Conservation (phyloP, 2,329 filamentous ascomycete genomes). For the Coniochaeta sp. region DNA sequence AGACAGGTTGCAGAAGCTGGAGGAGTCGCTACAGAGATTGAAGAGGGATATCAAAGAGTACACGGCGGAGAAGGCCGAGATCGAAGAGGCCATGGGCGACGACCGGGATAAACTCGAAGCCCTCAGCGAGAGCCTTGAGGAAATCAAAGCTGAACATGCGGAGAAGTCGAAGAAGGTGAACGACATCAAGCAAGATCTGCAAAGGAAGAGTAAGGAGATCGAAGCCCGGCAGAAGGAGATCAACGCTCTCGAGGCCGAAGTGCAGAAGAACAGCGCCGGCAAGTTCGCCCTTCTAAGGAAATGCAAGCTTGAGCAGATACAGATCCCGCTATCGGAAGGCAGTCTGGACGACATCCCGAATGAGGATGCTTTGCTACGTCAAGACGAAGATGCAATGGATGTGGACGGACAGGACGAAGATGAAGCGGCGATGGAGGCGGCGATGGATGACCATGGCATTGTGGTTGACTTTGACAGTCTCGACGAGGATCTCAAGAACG, state of each 20-base stretch:
- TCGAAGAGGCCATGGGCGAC: conserved; percentile 65
- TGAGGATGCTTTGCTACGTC: conserved; percentile 69
- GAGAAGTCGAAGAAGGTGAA: conserved; percentile 65
- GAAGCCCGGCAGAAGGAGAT: conserved; percentile 68
- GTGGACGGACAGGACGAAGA: conserved; percentile 64
- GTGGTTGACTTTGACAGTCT: conserved; percentile 77
- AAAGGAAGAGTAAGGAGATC: conserved; percentile 78
- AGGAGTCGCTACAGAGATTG: conserved; percentile 59
- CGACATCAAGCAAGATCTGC: conserved; percentile 71
- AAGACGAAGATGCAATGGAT: conserved; percentile 86
- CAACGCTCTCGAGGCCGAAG: conserved; percentile 69
- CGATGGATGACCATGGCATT: conserved; percentile 85
- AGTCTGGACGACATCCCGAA: conserved; percentile 84
- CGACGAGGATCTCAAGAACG: conserved; percentile 73
- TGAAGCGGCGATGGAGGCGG: conserved; percentile 51
- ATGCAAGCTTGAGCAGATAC: conserved; percentile 90
- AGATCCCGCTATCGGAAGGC: conserved; percentile 67
- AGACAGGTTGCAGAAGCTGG: conserved; percentile 59
- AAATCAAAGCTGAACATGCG: conserved; percentile 44
- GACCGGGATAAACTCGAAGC: conserved; percentile 71
- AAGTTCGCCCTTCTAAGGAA: conserved; percentile 79
- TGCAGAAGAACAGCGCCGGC: conserved; percentile 76
- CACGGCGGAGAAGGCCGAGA: conserved; percentile 62
- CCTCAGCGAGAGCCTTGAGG: conserved; percentile 63
- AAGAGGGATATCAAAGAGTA: conserved; percentile 63